Evolutionary conservation across 345 rosid genomes (phyloP), one percentile per base, ranked within the genome.

Genomic region (Microthlaspi erraticum): DNA sequence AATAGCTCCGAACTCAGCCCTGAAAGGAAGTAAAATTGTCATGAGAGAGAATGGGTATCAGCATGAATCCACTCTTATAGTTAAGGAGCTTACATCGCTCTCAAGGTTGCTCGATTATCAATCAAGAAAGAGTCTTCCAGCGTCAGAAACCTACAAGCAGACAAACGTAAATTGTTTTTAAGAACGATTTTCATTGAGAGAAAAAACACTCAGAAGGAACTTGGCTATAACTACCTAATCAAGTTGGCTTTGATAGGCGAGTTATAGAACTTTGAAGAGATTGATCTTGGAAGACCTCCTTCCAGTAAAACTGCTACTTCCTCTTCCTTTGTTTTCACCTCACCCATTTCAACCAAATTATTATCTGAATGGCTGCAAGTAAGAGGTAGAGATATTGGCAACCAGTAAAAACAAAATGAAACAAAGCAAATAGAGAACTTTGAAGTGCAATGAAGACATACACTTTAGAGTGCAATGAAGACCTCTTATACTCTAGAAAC

Each of bases 71-170:
- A 49, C 20, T 33, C 54, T 46, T 16, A 38, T 20, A 64, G 54
- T 54, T 16, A 16, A 37, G 44, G 18, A 54, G 58, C 95, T 77
- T 74, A 94, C 96, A 94, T 85, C 36, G 90, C 97, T 87, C 91
- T 83, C 76, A 94, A 78, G 78, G 87, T 88, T 55, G 82, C 75
- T 66, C 96, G 91, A 75, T 94, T 85, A 80, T 91, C 99, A 66
- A 91, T 84, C 87, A 94, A 82, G 87, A 94, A 91, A 71, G 93
- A 66, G 20, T 89, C 95, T 5, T 94, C 99, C 91, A 94, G 79
- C 6, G 92, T 86, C 79, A 91, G 73, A 75, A 94, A 94, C 88
- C 99, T 94, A 65, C 13, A 71, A 37, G 68, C 5, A 23, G 4
- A 42, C n/a, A 60, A 53, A 43, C 6, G 14, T 29, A 43, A 41